phyloP scores from a whole-genome alignment of 2,329 filamentous ascomycete genomes.

The Arthrobotrys musiformis region DNA sequence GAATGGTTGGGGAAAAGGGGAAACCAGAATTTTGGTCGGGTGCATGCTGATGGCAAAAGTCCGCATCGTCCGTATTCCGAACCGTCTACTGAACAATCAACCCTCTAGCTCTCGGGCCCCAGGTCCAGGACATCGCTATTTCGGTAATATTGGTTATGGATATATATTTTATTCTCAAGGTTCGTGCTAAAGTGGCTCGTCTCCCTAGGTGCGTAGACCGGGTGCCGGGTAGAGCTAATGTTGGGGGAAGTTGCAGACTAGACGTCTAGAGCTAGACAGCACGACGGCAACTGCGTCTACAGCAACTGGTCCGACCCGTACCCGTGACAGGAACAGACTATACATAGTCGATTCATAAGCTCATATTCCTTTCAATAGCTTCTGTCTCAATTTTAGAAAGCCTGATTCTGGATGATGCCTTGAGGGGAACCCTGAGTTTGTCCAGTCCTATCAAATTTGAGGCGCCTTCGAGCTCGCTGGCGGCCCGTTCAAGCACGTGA shows the following conservation, averaged over 20 bases:
- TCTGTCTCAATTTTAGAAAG: no score
- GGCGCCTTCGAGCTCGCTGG: no score
- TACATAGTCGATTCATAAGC: no score
- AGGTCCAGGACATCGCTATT: neutral
- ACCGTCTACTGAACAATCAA: neutral
- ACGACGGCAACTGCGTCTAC: no score
- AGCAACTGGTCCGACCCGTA: no score
- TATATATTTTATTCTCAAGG: neutral
- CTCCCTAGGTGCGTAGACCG: neutral
- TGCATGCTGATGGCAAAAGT: conserved; percentile 22
- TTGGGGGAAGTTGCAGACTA: neutral
- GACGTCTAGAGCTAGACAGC: neutral
- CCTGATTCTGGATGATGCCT: no score
- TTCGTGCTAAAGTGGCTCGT: neutral
- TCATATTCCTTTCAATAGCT: no score
- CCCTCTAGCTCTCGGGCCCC: neutral
- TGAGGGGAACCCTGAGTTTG: no score
- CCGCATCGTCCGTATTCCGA: neutral
- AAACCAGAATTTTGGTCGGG: conserved; percentile 6
- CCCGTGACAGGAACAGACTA: no score
- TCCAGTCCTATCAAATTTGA: no score
- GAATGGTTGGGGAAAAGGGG: conserved; percentile 20
- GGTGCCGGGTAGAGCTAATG: neutral
- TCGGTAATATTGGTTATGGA: neutral
- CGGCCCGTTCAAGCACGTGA: no score